Conservation (phyloP, 2,329 filamentous ascomycete species). For the Hypoxylon sp. region DNA sequence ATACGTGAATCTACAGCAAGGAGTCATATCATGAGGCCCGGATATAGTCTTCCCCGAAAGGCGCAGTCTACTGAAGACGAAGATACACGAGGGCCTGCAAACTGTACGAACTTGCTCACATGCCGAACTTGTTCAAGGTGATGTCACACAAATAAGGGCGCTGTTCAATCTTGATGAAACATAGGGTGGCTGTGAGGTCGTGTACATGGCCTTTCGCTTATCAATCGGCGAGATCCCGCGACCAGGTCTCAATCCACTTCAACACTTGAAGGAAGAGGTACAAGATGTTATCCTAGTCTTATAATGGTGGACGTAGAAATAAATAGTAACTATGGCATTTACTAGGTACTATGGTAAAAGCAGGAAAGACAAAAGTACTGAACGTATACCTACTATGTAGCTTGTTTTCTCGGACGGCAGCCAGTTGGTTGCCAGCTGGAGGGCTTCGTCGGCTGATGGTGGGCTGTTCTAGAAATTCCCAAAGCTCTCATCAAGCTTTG, state of each 20-base stretch:
- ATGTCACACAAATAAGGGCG: slow-evolving; percentile 8
- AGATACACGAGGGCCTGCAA: neutral
- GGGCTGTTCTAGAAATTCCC: slow-evolving; percentile 30
- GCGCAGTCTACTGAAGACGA: slow-evolving; percentile 20
- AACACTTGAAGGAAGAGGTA: neutral
- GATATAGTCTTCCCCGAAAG: slow-evolving; percentile 13
- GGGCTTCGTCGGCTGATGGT: slow-evolving; percentile 30
- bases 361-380: neutral
- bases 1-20: neutral
- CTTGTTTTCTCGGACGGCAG: neutral
- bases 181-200: slow-evolving; percentile 10
- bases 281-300: neutral
- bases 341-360: slow-evolving; percentile 4
- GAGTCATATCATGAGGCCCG: slow-evolving; percentile 4
- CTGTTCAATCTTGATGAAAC: slow-evolving; percentile 17
- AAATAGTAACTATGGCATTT: neutral
- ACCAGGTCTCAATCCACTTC: neutral
- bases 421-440: slow-evolving; percentile 27
- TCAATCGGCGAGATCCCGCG: slow-evolving; percentile 3
- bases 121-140: neutral
- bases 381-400: too few species aligned
- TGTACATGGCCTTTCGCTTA: slow-evolving; percentile 8
- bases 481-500: slow-evolving; percentile 32
- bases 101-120: neutral
- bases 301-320: neutral